phyloP scores from a whole-genome alignment of 352 stramenopile genomes.

The Pseudoperonospora humuli region DNA sequence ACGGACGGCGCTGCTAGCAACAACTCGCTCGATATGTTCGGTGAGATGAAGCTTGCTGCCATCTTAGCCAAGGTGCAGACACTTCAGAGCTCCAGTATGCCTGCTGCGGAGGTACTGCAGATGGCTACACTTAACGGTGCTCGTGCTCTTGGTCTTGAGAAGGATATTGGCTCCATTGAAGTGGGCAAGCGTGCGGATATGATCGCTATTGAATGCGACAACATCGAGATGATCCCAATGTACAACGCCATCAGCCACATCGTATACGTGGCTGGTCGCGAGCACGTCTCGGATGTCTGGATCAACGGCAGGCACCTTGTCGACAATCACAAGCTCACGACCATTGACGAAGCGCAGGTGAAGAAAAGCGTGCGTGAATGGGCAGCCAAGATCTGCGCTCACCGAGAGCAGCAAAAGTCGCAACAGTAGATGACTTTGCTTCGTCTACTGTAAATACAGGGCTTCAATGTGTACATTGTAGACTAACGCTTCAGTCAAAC shows the following conservation, averaged over 20 bases:
- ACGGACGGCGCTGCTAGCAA: constrained; percentile 85
- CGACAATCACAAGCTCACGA: constrained; percentile 56
- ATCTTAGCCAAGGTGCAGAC: constrained; percentile 79
- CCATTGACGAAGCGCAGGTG: constrained; percentile 53
- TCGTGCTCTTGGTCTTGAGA: constrained; percentile 71
- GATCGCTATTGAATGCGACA: constrained; percentile 71
- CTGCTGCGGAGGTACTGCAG: constrained; percentile 48
- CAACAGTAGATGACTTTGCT: background rate
- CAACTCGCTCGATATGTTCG: constrained; percentile 87
- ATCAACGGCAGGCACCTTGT: constrained; percentile 82
- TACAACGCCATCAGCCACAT: constrained; percentile 84
- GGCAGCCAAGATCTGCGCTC: constrained; percentile 44
- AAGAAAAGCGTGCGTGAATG: constrained; percentile 59
- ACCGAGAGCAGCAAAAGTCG: constrained; percentile 42
- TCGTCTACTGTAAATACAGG: background rate
- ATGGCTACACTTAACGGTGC: constrained; percentile 89
- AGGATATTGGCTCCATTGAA: constrained; percentile 79
- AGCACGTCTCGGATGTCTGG: constrained; percentile 88
- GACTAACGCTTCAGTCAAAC: too few species aligned
- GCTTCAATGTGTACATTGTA: background rate
- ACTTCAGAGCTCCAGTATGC: constrained; percentile 51
- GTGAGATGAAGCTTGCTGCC: constrained; percentile 83
- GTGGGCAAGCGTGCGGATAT: constrained; percentile 82
- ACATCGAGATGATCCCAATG: constrained; percentile 84
- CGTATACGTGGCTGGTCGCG: constrained; percentile 73